Base-by-base conservation (phyloP, 306 rosid species). In the Mimosa bimucronata region DNA sequence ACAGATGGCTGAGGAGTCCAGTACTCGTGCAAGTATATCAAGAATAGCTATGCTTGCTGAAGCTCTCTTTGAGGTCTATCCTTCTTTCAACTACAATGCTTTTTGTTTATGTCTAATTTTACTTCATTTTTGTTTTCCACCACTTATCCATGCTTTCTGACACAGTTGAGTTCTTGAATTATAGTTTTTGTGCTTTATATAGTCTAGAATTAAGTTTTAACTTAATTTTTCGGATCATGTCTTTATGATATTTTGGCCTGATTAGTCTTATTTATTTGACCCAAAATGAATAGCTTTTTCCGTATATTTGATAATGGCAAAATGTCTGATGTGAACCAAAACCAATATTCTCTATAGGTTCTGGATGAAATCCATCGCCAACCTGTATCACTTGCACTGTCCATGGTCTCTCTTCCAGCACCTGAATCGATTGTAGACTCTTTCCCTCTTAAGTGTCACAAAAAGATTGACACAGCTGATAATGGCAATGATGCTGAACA, bases 21-120 rank as follows among this genome's bases (percentile, higher is more conserved):
- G 90, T 82, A 87, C 98, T 81, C 94, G 93, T 80, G 94, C 93
- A 74, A 95, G 98, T 84, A 92, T 95, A 88, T 95, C 98, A 46
- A 91, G 98, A 88, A 92, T 95, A 67, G 93, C 93, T 83, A 91
- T 95, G 97, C 92, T 95, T 77, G 98, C 98, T 71, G 98, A 92
- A 79, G 98, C 98, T 83, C 85, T 95, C 61, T 95, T 92, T 72
- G 98, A 95, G 98, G 98, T 94, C 76, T 42, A 73, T 66, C 64
- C 79, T 83, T 73, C 66, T 75, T 79, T 82, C 74, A 55, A 34
- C 30, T 72, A 26, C 60, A 62, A 48, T 74, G 9, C 18, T 29
- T 61, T 60, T 14, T 46, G n/a, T 25, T n/a, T n/a, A 18, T 53
- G 60, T 34, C 5, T 45, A 53, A 71, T 68, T 53, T 72, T 67